Evolutionary conservation across 108 stramenopile genomes (phyloP).

Genomic region (Conticribra guillardii): DNA sequence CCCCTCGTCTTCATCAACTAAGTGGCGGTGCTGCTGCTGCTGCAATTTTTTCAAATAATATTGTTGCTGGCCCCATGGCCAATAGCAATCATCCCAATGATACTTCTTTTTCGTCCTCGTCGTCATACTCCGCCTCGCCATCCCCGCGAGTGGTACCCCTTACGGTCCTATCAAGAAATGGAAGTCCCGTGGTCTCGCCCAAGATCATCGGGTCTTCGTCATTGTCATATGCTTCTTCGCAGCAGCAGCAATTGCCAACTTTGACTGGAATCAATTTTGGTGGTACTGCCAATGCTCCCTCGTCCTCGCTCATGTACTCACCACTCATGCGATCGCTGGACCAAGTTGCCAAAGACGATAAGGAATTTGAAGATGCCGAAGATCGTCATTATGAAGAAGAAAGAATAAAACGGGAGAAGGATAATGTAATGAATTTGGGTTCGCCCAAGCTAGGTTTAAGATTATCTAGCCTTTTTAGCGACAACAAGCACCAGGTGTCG

Average conservation of each 20-base stretch:
- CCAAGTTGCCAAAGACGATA: conserved; percentile 11
- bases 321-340: conserved; percentile 31
- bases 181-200: conserved; percentile 17
- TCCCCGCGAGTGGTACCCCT: conserved; percentile 30
- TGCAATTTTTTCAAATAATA: too few species aligned
- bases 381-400: not conserved
- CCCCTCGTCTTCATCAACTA: conserved; percentile 9
- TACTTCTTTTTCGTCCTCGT: conserved; percentile 11
- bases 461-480: not conserved
- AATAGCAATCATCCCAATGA: not conserved
- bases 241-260: not conserved
- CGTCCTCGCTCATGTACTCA: conserved; percentile 8
- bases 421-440: not conserved
- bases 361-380: not conserved
- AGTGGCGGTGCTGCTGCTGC: too few species aligned
- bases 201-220: not conserved
- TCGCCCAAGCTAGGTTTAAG: not conserved
- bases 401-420: not conserved
- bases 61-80: too few species aligned
- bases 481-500: not conserved
- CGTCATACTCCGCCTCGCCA: conserved; percentile 8
- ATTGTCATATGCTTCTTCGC: too few species aligned
- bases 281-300: not conserved
- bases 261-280: too few species aligned
- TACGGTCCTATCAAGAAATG: conserved; percentile 40